phyloP scores from a whole-genome alignment of 2,329 filamentous ascomycete genomes.

The Colletotrichum orbiculare region DNA sequence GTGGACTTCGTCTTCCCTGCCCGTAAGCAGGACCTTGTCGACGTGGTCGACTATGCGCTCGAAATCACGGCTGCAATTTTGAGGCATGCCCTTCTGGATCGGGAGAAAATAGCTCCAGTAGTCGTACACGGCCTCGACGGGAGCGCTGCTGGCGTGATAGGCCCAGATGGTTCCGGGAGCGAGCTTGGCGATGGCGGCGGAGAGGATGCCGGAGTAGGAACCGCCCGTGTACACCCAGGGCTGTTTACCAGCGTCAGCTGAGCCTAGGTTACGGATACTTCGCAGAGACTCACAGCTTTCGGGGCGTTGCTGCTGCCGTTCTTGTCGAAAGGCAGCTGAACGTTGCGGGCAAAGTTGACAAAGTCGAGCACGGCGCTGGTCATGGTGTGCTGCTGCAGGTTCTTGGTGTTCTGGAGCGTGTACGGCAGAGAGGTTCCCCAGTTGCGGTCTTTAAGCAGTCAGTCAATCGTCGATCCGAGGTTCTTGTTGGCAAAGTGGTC shows the following conservation, averaged over 20 bases:
- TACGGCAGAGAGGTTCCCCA: slow-evolving; percentile 68
- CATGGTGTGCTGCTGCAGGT: slow-evolving; percentile 64
- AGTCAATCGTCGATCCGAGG: neutral
- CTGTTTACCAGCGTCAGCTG: slow-evolving; percentile 36
- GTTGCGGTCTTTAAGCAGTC: slow-evolving; percentile 59
- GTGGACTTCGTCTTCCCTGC: slow-evolving; percentile 52
- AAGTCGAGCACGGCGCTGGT: slow-evolving; percentile 65
- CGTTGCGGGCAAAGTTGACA: slow-evolving; percentile 63
- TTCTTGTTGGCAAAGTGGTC: neutral
- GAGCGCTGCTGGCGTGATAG: slow-evolving; percentile 66
- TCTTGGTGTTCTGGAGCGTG: slow-evolving; percentile 60
- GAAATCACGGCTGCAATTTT: slow-evolving; percentile 67
- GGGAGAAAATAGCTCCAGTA: slow-evolving; percentile 70
- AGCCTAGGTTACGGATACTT: accelerated
- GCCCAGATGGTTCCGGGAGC: slow-evolving; percentile 69
- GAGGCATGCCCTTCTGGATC: slow-evolving; percentile 67
- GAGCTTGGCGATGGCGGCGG: slow-evolving; percentile 65
- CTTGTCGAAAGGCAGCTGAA: slow-evolving; percentile 63
- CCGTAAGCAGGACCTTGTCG: slow-evolving; percentile 58
- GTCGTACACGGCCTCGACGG: slow-evolving; percentile 65
- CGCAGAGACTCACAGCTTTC: slow-evolving; percentile 48
- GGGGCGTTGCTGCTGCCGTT: slow-evolving; percentile 59
- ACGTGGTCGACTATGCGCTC: slow-evolving; percentile 63
- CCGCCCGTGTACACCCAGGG: slow-evolving; percentile 69
- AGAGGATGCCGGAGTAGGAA: slow-evolving; percentile 66